A percentile compares a stretch with the other conserved stretches of the same genome.
These are phyloP conservation scores for Tephrocybe sp. DNA, from an alignment of 768 basidiomycete species.

Conservation along the genomic window DNA sequence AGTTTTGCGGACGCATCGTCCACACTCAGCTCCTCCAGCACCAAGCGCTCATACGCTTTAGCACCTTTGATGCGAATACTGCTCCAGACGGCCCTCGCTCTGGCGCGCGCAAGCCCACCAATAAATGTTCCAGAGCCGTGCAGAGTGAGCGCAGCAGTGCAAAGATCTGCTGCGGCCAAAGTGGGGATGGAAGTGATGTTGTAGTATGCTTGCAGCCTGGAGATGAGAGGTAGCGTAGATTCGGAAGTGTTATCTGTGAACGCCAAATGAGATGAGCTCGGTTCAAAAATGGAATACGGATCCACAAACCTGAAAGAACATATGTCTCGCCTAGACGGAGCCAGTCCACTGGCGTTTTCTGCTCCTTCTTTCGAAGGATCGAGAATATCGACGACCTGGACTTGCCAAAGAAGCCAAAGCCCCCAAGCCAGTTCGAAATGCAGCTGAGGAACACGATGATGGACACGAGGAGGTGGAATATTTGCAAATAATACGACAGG, in stretches of 20 bases:
- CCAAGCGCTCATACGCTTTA: slow-evolving; percentile 50
- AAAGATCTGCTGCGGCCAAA: slow-evolving; percentile 46
- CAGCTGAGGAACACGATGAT: slow-evolving; percentile 61
- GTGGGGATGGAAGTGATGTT: slow-evolving; percentile 43
- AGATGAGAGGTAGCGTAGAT: slow-evolving; percentile 24
- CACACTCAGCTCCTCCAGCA: slow-evolving; percentile 49
- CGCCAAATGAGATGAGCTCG: neutral
- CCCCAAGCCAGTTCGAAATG: slow-evolving; percentile 36
- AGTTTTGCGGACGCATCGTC: slow-evolving; percentile 52
- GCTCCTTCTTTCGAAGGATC: neutral
- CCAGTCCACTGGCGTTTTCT: slow-evolving; percentile 24
- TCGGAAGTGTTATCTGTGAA: neutral
- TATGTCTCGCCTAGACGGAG: slow-evolving; percentile 29
- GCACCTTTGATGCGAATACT: slow-evolving; percentile 15
- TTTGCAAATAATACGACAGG: slow-evolving; percentile 56
- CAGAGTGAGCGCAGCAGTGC: slow-evolving; percentile 58
- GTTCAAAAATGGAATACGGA: neutral
- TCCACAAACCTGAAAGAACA: slow-evolving; percentile 29
- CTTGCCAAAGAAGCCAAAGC: slow-evolving; percentile 15
- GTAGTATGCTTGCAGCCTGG: slow-evolving; percentile 57
- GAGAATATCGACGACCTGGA: neutral
- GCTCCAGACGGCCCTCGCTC: slow-evolving; percentile 42
- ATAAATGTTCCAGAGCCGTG: slow-evolving; percentile 31
- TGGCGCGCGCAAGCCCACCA: slow-evolving; percentile 33
- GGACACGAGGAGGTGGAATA: slow-evolving; percentile 67